Conservation (phyloP, 345 rosid genomes). For the Citrus reticulata region DNA sequence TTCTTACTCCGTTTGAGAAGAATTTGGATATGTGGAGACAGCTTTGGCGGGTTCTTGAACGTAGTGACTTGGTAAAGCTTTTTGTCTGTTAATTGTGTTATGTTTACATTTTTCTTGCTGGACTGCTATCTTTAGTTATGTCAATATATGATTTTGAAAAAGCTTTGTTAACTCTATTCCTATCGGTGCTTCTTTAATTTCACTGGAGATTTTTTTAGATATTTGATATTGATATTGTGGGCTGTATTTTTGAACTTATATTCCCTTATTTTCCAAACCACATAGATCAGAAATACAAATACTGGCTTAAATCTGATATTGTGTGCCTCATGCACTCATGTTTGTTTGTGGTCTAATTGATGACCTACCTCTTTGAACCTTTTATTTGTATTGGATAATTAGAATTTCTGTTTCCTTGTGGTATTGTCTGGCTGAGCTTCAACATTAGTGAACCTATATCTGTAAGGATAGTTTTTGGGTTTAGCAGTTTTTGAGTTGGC, state of each 20-base stretch:
- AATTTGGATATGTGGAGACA: conserved; percentile 98
- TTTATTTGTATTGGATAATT: no score
- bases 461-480: no score
- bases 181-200: neutral
- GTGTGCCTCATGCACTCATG: neutral
- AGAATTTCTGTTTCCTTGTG: no score
- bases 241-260: neutral
- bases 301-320: neutral
- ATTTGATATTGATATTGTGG: neutral
- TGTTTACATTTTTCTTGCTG: neutral
- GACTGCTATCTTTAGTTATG: neutral
- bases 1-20: conserved; percentile 95
- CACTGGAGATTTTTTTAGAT: neutral
- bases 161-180: no score
- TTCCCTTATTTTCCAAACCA: neutral
- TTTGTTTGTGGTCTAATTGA: neutral
- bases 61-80: conserved; percentile 79
- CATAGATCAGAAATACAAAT: neutral
- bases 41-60: conserved; percentile 98
- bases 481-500: neutral
- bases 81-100: neutral
- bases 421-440: neutral
- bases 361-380: neutral
- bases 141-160: neutral
- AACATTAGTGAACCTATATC: neutral